Conservation (phyloP, 495 filamentous ascomycete species). For the Hapsidospora chrysogenum region DNA sequence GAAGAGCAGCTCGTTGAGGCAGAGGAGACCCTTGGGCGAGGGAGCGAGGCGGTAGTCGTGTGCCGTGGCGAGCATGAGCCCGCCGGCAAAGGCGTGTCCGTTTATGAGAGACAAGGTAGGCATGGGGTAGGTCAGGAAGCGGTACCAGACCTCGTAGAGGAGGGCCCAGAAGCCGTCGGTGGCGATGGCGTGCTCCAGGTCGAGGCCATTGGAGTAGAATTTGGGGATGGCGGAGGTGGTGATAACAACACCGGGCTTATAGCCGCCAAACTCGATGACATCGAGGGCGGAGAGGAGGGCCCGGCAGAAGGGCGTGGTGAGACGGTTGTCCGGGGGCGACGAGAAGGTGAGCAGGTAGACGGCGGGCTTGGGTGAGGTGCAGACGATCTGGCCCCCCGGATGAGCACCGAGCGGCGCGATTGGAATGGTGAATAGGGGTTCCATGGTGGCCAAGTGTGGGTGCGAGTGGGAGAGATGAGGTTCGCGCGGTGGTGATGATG, state of each 20-base stretch:
- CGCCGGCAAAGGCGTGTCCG: constrained; percentile 69
- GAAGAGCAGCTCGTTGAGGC: constrained; percentile 66
- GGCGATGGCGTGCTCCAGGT: constrained; percentile 37
- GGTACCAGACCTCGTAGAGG: constrained; percentile 40
- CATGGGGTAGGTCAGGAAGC: constrained; percentile 62
- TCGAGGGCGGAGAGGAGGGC: constrained; percentile 53
- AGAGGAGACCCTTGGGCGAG: constrained; percentile 46
- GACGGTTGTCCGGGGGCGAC: constrained; percentile 57
- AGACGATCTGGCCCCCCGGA: constrained; percentile 32
- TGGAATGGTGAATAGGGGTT: constrained; percentile 23
- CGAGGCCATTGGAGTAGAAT: constrained; percentile 71
- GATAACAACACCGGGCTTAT: constrained; percentile 51
- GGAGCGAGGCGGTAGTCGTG: constrained; percentile 72
- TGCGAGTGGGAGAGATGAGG: not conserved
- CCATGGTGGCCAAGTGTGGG: not conserved
- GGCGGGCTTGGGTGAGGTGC: constrained; percentile 35
- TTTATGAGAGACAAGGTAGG: constrained; percentile 64
- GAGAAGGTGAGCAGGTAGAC: constrained; percentile 62
- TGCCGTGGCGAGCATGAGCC: constrained; percentile 67
- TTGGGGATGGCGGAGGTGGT: constrained; percentile 59
- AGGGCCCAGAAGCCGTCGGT: constrained; percentile 36
- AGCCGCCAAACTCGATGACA: constrained; percentile 45
- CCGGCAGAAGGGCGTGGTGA: constrained; percentile 47
- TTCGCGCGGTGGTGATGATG: too few species aligned
- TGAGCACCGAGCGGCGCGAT: constrained; percentile 15